These are phyloP conservation scores for Aegilops longissima DNA, from an alignment of 176 grass and related monocot species.

Conservation along the genomic window DNA sequence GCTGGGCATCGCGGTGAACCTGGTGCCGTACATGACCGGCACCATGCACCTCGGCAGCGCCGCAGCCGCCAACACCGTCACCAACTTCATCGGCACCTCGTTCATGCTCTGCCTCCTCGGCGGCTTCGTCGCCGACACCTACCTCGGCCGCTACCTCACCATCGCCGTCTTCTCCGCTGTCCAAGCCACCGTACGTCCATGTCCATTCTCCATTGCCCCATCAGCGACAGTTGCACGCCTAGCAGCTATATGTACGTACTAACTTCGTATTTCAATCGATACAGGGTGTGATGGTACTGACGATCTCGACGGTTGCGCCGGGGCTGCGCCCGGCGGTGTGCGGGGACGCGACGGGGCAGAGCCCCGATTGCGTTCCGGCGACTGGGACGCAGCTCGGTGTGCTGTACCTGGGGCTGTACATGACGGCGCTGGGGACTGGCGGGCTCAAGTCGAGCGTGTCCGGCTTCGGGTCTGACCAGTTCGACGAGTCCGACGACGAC, in stretches of 20 bases:
- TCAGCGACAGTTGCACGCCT: background rate
- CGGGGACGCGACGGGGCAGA: constrained; percentile 19
- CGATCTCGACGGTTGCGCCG: constrained; percentile 66
- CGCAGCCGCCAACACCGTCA: constrained; percentile 80
- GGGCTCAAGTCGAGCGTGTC: constrained; percentile 97
- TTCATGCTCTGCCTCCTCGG: constrained; percentile 97
- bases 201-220: background rate
- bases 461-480: constrained; percentile 91
- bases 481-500: constrained; percentile 66
- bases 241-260: background rate
- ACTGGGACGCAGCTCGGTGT: constrained; percentile 65
- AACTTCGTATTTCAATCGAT: background rate
- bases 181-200: constrained; percentile 42
- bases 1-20: constrained; percentile 89
- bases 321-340: constrained; percentile 61
- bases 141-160: constrained; percentile 93
- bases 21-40: constrained; percentile 85
- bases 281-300: constrained; percentile 80
- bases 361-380: constrained; percentile 51
- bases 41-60: constrained; percentile 97
- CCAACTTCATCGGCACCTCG: constrained; percentile 90
- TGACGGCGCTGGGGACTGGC: constrained; percentile 86
- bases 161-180: constrained; percentile 88
- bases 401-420: constrained; percentile 82
- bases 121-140: constrained; percentile 91